Base-by-base conservation (phyloP, 2,329 filamentous ascomycete genomes). In the Alternaria sp. region DNA sequence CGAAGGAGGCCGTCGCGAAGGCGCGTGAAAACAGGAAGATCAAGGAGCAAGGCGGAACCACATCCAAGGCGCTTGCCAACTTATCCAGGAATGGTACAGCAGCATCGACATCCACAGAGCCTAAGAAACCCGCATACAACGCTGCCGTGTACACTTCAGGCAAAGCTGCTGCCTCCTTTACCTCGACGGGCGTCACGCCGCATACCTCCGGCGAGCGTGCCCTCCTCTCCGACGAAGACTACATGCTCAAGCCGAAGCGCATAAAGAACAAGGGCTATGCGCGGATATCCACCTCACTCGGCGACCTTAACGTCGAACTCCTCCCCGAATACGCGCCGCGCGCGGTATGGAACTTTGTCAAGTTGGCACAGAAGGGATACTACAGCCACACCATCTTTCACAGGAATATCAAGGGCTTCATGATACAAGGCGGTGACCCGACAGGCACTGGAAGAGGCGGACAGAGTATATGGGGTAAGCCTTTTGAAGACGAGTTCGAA, bases 371-470 rank as follows among this genome's bases (percentile, higher is more conserved):
- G 74, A 92, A 91, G 67, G 94, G 94, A 1, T 97, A 97, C 80
- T 99, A 98, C 82, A 89, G 88, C 53, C 87, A 87, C 65, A 90
- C 97, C 2, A 79, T 86, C 12, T 99, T 99, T 76, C 95, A 99
- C 79, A 89, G 95, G 64, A 97, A 96, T 77, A 97, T 99, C 71
- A 90, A 90, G 59, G 92, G 92, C 70, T 99, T 99, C 77, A 99
- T 99, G 95, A 92, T 99, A 40, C 95, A 99, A 78, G 94, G 94
- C 44, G 95, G 95, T 38, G 95, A 99, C 75, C 95, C 95, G 0
- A 92, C 93, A 0, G 94, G 94, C 1, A 97, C 93, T 0, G 95
- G 95, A 2, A 87, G 92, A 62, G 95, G 95, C n/a, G 95, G 95
- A 0, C 83, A 89, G 50, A 96, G 92, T 72, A 89, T 97, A 62